A percentile compares a stretch with the other conserved stretches of the same genome.
Evolutionary conservation across 1,284 basidiomycete species (phyloP).

Genomic region (Apiotrichum gamsii): DNA sequence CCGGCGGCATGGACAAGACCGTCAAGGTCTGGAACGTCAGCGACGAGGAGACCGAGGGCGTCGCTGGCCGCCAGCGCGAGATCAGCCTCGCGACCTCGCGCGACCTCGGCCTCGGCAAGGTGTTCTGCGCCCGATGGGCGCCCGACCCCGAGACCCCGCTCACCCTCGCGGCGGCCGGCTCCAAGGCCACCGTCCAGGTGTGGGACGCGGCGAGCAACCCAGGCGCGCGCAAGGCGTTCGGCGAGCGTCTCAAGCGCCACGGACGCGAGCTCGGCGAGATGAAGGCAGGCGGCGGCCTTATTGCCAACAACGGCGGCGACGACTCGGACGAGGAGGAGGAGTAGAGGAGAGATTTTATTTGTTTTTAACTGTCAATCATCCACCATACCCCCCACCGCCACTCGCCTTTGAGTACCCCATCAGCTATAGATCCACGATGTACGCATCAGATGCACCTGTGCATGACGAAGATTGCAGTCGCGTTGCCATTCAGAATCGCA

Average conservation of each 20-base stretch:
- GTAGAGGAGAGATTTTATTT: too few relatives aligned
- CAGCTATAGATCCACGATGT: background rate
- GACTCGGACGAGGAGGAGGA: slow-evolving; percentile 63
- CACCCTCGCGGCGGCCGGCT: slow-evolving; percentile 88
- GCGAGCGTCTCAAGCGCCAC: slow-evolving; percentile 61
- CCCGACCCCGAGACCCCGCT: slow-evolving; percentile 78
- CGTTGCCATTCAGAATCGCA: too few relatives aligned
- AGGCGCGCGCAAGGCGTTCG: slow-evolving; percentile 72
- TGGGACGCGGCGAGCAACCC: slow-evolving; percentile 83
- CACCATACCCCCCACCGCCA: too few relatives aligned
- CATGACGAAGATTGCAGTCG: too few relatives aligned
- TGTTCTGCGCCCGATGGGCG: slow-evolving; percentile 84
- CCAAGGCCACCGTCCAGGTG: slow-evolving; percentile 83
- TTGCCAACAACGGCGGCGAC: slow-evolving; percentile 60
- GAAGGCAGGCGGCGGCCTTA: slow-evolving; percentile 57
- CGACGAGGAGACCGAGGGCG: slow-evolving; percentile 57
- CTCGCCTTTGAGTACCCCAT: too few relatives aligned
- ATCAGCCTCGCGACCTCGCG: slow-evolving; percentile 82
- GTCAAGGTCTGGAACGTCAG: slow-evolving; percentile 92
- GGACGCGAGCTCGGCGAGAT: slow-evolving; percentile 60
- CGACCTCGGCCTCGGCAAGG: slow-evolving; percentile 93
- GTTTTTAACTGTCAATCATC: too few relatives aligned
- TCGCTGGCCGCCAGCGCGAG: slow-evolving; percentile 55
- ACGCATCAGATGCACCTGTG: too few relatives aligned
- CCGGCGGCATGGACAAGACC: slow-evolving; percentile 86